These are phyloP conservation scores for Capronia americana DNA, from an alignment of 2,329 filamentous ascomycete genomes.

Conservation along the genomic window DNA sequence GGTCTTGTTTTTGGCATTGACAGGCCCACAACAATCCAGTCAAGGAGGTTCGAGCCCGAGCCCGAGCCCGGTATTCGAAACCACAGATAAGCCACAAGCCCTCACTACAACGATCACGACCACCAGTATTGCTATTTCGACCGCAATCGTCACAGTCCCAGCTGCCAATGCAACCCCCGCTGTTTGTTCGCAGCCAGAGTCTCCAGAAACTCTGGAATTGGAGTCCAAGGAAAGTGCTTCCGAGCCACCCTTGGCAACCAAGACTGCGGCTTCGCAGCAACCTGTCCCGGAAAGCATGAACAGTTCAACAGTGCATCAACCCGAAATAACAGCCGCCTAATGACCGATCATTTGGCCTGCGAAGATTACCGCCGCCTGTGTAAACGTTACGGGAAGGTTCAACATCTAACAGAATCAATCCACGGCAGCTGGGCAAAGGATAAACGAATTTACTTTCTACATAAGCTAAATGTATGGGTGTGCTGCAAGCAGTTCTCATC, in stretches of 20 bases:
- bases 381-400: neutral
- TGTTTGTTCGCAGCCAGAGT: neutral
- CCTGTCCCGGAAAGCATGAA: neutral
- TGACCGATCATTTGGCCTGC: neutral
- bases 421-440: neutral
- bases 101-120: constrained; percentile 30
- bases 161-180: neutral
- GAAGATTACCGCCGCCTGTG: neutral
- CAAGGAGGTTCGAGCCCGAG: neutral
- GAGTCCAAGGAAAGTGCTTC: neutral
- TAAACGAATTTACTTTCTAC: neutral
- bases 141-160: constrained; percentile 23
- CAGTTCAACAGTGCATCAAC: neutral
- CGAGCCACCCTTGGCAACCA: neutral
- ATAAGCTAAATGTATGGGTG: neutral
- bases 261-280: neutral
- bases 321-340: neutral
- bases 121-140: constrained; percentile 23
- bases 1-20: constrained; percentile 50
- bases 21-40: neutral
- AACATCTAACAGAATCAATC: neutral
- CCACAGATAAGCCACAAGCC: constrained; percentile 13
- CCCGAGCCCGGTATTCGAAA: neutral
- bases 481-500: neutral
- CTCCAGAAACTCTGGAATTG: neutral